Conservation (phyloP, 2,329 filamentous ascomycete genomes). For the Colletotrichum liaoningense region DNA sequence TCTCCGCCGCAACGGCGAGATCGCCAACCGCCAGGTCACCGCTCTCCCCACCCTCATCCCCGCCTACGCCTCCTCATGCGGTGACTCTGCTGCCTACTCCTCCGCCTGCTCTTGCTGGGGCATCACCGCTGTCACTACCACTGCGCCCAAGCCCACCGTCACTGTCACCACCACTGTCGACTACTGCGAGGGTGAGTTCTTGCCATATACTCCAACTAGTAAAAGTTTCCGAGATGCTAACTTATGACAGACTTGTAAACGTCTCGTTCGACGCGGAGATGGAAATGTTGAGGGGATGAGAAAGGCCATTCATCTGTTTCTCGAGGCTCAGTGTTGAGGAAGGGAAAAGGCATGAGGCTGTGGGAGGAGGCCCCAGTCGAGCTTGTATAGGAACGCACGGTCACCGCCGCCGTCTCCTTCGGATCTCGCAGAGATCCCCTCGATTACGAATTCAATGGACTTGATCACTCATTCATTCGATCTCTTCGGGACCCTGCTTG, state of each 20-base stretch:
- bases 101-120: conserved; percentile 59
- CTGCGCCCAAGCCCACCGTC: conserved; percentile 51
- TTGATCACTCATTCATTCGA: background rate
- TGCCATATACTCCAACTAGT: too few relatives aligned
- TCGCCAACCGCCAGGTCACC: conserved; percentile 45
- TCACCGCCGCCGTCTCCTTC: background rate
- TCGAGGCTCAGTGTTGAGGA: conserved; percentile 12
- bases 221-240: background rate
- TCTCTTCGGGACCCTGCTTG: background rate
- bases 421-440: background rate
- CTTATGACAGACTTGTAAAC: conserved; percentile 19
- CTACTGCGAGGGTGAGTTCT: conserved; percentile 49
- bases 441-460: conserved; percentile 20
- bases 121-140: conserved; percentile 52
- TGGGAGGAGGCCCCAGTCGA: conserved; percentile 5
- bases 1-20: conserved; percentile 42
- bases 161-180: conserved; percentile 55
- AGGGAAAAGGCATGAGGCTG: background rate
- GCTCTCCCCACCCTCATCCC: conserved; percentile 48
- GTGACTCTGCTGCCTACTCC: conserved; percentile 47
- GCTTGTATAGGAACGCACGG: conserved; percentile 7
- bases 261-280: background rate
- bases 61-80: conserved; percentile 54
- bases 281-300: background rate
- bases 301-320: conserved; percentile 4